These are phyloP conservation scores for Diutina siamensis DNA, from an alignment of 1,139 yeast genomes.

Conservation along the genomic window DNA sequence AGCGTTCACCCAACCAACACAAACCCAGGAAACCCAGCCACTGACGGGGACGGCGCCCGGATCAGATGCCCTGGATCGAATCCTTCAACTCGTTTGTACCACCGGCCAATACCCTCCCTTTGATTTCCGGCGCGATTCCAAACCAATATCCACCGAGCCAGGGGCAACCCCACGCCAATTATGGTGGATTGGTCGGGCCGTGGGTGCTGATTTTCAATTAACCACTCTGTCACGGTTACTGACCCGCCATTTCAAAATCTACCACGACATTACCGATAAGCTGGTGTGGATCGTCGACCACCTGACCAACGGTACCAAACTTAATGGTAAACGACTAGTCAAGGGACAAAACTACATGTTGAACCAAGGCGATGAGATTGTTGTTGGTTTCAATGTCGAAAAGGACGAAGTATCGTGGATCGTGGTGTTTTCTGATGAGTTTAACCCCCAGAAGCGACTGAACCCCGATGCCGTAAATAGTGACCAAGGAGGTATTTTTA, in stretches of 20 bases:
- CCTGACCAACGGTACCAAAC: conserved; percentile 85
- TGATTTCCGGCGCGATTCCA: conserved; percentile 22
- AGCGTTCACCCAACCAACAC: conserved; percentile 27
- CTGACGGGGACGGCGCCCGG: conserved; percentile 25
- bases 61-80: conserved; percentile 20
- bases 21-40: conserved; percentile 62
- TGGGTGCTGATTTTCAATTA: conserved; percentile 50
- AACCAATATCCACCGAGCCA: conserved; percentile 8
- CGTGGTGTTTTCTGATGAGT: conserved; percentile 44
- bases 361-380: conserved; percentile 85
- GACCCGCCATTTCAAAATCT: conserved; percentile 64
- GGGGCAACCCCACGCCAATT: conserved; percentile 19
- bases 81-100: conserved; percentile 47
- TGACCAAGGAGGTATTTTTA: conserved; percentile 39
- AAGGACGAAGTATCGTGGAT: conserved; percentile 58
- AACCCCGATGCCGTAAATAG: not conserved
- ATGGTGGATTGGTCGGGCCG: conserved; percentile 76
- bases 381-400: conserved; percentile 81
- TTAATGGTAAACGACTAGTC: conserved; percentile 62
- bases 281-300: conserved; percentile 57
- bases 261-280: conserved; percentile 43
- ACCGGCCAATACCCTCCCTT: conserved; percentile 43
- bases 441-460: conserved; percentile 21
- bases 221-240: conserved; percentile 62
- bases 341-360: conserved; percentile 75